Evolutionary conservation across 1,284 basidiomycete species (phyloP).

Genomic region (Irpex lacteus): DNA sequence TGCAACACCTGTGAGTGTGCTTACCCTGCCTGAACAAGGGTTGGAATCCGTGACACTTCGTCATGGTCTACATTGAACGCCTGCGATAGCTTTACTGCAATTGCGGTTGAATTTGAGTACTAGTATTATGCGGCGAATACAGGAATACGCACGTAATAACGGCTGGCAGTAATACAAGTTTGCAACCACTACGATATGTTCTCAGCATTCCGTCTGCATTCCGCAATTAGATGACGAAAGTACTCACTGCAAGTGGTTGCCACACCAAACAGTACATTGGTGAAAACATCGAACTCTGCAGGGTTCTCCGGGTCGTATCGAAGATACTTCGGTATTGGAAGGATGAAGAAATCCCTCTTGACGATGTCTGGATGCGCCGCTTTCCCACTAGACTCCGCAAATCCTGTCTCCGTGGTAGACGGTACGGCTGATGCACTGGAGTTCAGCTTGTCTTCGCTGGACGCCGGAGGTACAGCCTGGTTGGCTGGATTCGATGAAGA

Average conservation of each 20-base stretch:
- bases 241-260: conserved; percentile 57
- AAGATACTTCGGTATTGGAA: conserved; percentile 64
- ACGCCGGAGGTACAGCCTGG: not conserved
- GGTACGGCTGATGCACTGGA: not conserved
- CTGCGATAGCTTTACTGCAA: not conserved
- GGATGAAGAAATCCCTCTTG: conserved; percentile 51
- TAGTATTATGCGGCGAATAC: not conserved
- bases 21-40: conserved; percentile 19
- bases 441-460: not conserved
- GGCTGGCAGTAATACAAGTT: conserved; percentile 78
- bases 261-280: conserved; percentile 67
- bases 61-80: not conserved
- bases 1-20: conserved; percentile 17
- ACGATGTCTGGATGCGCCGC: not conserved
- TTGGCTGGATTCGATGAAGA: not conserved
- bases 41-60: not conserved
- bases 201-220: not conserved
- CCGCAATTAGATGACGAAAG: not conserved
- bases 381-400: not conserved
- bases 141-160: conserved; percentile 42
- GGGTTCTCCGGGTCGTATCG: conserved; percentile 58
- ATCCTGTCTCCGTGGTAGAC: not conserved
- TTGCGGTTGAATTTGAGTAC: not conserved
- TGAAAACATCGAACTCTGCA: conserved; percentile 55
- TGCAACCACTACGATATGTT: conserved; percentile 40